These are phyloP conservation scores for Penicillium decumbens DNA, from an alignment of 2,329 filamentous ascomycete species.

Conservation along the genomic window DNA sequence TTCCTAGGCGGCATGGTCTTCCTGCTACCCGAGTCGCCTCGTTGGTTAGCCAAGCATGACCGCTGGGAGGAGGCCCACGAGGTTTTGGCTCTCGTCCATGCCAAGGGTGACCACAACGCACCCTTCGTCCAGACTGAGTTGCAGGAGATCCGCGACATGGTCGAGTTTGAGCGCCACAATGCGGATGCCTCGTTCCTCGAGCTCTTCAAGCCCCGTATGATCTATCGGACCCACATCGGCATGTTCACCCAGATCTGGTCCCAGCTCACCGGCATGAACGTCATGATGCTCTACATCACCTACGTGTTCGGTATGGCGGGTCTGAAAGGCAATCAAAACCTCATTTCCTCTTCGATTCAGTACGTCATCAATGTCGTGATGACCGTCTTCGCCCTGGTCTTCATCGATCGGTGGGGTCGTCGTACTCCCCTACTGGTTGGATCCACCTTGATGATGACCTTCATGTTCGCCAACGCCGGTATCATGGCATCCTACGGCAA, in stretches of 20 bases:
- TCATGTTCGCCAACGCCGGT: conserved; percentile 42
- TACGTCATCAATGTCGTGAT: conserved; percentile 76
- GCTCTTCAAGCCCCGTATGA: conserved; percentile 66
- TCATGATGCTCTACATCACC: conserved; percentile 67
- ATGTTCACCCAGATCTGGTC: conserved; percentile 72
- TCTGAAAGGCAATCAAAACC: conserved; percentile 53
- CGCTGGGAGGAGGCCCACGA: conserved; percentile 52
- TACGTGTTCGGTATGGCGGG: conserved; percentile 67
- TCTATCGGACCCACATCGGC: conserved; percentile 68
- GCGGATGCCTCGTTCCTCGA: conserved; percentile 66
- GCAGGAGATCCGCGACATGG: conserved; percentile 67
- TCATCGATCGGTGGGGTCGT: conserved; percentile 70
- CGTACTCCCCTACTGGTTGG: conserved; percentile 62
- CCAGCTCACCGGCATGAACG: conserved; percentile 72
- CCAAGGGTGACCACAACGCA: conserved; percentile 59
- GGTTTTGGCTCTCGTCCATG: conserved; percentile 56
- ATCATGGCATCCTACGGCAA: conserved; percentile 39
- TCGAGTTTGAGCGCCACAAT: conserved; percentile 68
- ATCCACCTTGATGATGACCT: conserved; percentile 56
- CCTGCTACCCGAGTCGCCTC: conserved; percentile 53
- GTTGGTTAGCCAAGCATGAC: conserved; percentile 60
- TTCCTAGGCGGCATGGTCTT: conserved; percentile 54
- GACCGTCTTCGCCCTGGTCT: conserved; percentile 73
- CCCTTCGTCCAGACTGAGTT: conserved; percentile 65
- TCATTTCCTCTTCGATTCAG: conserved; percentile 66